Evolutionary conservation across 805 yeast species (phyloP), one percentile per base, ranked within the genome.

Genomic region (Kluyveromyces dobzhanskii): DNA sequence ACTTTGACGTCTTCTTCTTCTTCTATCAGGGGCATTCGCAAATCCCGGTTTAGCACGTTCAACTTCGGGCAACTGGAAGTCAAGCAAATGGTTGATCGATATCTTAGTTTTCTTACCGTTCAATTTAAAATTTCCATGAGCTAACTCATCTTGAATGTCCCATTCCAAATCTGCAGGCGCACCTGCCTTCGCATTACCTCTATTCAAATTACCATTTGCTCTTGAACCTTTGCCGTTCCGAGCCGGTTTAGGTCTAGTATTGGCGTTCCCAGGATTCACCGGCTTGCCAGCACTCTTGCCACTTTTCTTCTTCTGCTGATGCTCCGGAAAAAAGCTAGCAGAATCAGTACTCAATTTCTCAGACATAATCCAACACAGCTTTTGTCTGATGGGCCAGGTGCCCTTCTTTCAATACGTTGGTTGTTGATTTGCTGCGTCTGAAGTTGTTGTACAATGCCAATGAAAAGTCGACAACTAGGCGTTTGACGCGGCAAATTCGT

Each of bases 11-110:
- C 57, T 51, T 43, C 59, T 52, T 37, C 53, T 44, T 8, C 32
- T 30, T 10, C 32, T 40, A 37, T 48, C 47, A 16, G 45, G 40
- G 10, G 46, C 42, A 13, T 30, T 27, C 21, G 44, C 24, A 28
- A 19, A 3, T 29, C 46, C 34, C 18, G 39, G 35, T 14, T 31
- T 32, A 32, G 42, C 41, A 32, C 46, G 46, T 29, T 62, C 62
- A 41, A 66, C 53, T 40, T 67, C 69, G 6, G 76, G 73, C 13
- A 71, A 52, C 30, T 68, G 66, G 48, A 77, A 80, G 33, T 79
- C 81, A 33, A 83, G 56, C 40, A 83, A 62, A 59, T 83, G 88
- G 48, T 80, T 78, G 39, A 82, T 76, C 16, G 73, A 71, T 24
- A 71, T 62, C 45, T 63, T 70, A 18, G 69, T 70, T 49, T 66